phyloP scores from a whole-genome alignment of 2,329 filamentous ascomycete species.

The Penicillium corylophilum region DNA sequence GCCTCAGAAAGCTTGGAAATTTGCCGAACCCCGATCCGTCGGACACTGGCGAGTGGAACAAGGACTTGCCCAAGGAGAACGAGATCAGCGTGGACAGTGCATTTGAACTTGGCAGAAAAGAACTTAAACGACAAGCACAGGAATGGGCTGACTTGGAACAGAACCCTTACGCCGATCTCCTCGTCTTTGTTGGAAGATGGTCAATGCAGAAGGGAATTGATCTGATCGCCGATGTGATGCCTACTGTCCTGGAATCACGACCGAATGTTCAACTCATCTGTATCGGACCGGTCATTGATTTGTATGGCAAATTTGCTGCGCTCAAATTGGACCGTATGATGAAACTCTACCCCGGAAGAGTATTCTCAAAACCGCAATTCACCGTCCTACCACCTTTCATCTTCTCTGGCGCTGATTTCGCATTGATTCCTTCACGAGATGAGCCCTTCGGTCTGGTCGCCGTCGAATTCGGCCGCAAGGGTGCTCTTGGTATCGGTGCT shows the following conservation, averaged over 20 bases:
- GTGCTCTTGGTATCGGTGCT: constrained; percentile 65
- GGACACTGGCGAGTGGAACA: constrained; percentile 62
- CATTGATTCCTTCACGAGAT: constrained; percentile 66
- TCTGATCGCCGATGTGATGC: constrained; percentile 67
- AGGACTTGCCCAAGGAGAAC: constrained; percentile 50
- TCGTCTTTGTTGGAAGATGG: constrained; percentile 70
- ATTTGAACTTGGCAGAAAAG: constrained; percentile 55
- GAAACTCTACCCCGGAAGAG: constrained; percentile 63
- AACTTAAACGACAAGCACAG: constrained; percentile 61
- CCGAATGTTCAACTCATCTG: constrained; percentile 62
- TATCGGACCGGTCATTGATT: constrained; percentile 65
- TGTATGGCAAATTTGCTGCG: constrained; percentile 67
- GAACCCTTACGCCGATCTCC: constrained; percentile 61
- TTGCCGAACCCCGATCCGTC: constrained; percentile 66
- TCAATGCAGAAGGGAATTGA: constrained; percentile 69
- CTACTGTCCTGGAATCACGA: constrained; percentile 60
- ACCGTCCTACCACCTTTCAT: constrained; percentile 66
- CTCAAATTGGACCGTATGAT: constrained; percentile 64
- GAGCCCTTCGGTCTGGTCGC: constrained; percentile 69
- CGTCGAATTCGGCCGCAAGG: constrained; percentile 68
- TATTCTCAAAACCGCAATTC: constrained; percentile 68
- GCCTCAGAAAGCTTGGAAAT: constrained; percentile 60
- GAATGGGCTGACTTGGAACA: constrained; percentile 66
- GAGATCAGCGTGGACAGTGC: constrained; percentile 54
- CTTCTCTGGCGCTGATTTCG: constrained; percentile 67